Evolutionary conservation across 2,329 filamentous ascomycete genomes (phyloP).

Genomic region (Dothideomycetes sp.): DNA sequence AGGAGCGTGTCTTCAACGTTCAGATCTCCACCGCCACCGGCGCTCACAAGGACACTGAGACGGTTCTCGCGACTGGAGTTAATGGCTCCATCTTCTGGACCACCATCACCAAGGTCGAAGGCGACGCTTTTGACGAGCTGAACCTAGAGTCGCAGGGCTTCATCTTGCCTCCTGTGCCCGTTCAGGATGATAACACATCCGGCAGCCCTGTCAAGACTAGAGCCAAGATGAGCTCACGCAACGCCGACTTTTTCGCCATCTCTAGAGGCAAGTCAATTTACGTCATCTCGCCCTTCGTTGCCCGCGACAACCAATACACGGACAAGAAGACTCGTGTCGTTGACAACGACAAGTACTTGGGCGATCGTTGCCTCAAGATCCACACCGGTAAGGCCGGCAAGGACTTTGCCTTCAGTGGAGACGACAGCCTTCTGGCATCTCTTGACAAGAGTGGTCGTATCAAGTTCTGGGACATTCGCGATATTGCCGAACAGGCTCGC

Average conservation of each 20-base stretch:
- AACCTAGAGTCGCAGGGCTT: slow-evolving; percentile 79
- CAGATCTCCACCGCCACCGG: slow-evolving; percentile 63
- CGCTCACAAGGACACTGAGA: slow-evolving; percentile 55
- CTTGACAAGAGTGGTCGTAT: slow-evolving; percentile 93
- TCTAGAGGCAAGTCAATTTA: slow-evolving; percentile 94
- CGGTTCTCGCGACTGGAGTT: slow-evolving; percentile 84
- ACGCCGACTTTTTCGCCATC: slow-evolving; percentile 90
- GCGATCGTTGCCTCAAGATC: slow-evolving; percentile 83
- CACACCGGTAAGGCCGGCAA: slow-evolving; percentile 97
- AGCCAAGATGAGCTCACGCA: slow-evolving; percentile 77
- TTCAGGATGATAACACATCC: slow-evolving; percentile 81
- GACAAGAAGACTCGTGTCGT: slow-evolving; percentile 51
- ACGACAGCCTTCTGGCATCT: slow-evolving; percentile 88
- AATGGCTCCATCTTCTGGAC: slow-evolving; percentile 98
- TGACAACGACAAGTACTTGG: slow-evolving; percentile 78
- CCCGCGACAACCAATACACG: slow-evolving; percentile 42
- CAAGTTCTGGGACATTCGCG: slow-evolving; percentile 96
- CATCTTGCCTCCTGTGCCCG: slow-evolving; percentile 75
- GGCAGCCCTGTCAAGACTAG: slow-evolving; percentile 93
- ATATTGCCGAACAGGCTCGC: slow-evolving; percentile 50
- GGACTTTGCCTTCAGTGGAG: slow-evolving; percentile 95
- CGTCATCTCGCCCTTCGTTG: slow-evolving; percentile 60
- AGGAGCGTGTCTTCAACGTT: slow-evolving; percentile 92
- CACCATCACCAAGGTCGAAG: slow-evolving; percentile 60
- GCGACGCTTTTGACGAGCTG: slow-evolving; percentile 69